Conservation (phyloP, 768 basidiomycete species). For the Phallus indusiatus region DNA sequence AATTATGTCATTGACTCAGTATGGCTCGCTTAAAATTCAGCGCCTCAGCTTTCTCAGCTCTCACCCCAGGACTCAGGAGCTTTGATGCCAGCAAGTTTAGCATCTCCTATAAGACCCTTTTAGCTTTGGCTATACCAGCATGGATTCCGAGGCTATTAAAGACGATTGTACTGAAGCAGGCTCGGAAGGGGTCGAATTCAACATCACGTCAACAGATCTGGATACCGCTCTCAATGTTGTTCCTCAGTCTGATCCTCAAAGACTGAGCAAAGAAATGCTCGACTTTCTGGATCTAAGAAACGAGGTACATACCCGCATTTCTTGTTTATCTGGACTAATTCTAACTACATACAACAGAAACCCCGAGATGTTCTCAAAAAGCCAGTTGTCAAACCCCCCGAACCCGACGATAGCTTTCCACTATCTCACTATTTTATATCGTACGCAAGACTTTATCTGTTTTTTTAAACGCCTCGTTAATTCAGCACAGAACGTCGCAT, state of each 20-base stretch:
- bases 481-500: slow-evolving; percentile 41
- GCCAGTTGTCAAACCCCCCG: slow-evolving; percentile 24
- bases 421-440: slow-evolving; percentile 51
- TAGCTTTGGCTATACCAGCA: too few species aligned
- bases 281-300: slow-evolving; percentile 24
- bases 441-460: slow-evolving; percentile 4
- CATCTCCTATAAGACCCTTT: too few species aligned
- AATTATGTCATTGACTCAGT: too few species aligned
- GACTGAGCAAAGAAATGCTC: slow-evolving; percentile 32
- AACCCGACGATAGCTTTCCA: slow-evolving; percentile 36
- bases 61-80: too few species aligned
- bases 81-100: too few species aligned
- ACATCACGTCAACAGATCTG: slow-evolving; percentile 3
- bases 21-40: too few species aligned
- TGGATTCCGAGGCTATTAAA: too few species aligned
- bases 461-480: not conserved
- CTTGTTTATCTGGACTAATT: not conserved
- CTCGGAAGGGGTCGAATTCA: too few species aligned
- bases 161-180: too few species aligned
- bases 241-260: slow-evolving; percentile 1
- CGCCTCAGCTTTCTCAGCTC: too few species aligned
- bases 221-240: slow-evolving; percentile 2
- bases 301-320: slow-evolving; percentile 19
- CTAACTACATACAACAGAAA: slow-evolving; percentile 20
- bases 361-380: slow-evolving; percentile 27